Conservation (phyloP, 371 early-diverging fungal genomes). For the Catenaria anguillulae region DNA sequence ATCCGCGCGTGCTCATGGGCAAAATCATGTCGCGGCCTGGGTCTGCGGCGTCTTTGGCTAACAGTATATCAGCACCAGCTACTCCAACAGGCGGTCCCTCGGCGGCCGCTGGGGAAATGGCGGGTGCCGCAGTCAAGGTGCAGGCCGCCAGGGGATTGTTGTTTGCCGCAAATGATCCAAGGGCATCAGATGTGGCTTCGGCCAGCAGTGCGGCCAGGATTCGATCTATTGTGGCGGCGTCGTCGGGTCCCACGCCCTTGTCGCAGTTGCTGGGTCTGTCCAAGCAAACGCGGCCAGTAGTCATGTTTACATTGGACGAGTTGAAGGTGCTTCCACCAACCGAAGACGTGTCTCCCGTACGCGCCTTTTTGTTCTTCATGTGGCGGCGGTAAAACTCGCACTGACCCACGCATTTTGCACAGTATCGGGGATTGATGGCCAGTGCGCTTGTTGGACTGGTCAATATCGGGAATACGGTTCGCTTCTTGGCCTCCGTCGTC, state of each 20-base stretch:
- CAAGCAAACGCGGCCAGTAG: background rate
- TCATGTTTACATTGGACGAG: no score
- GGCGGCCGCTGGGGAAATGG: background rate
- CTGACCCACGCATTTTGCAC: background rate
- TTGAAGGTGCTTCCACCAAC: no score
- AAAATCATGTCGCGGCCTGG: no score
- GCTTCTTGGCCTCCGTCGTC: background rate
- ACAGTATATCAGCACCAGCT: constrained; percentile 5
- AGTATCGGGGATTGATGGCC: background rate
- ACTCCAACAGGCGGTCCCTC: constrained; percentile 3
- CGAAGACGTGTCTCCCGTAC: no score
- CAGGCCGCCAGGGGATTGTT: background rate
- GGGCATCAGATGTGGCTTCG: no score
- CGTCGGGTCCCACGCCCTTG: background rate
- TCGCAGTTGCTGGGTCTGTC: background rate
- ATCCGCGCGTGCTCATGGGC: background rate
- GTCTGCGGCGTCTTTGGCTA: background rate
- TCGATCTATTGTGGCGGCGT: no score
- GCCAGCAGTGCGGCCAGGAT: no score
- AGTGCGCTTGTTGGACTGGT: background rate
- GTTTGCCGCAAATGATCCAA: no score
- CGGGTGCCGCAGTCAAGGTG: background rate
- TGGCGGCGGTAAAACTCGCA: no score
- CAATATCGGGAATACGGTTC: background rate
- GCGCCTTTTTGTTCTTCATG: no score